Evolutionary conservation across 345 rosid genomes (phyloP).

Genomic region (Populus nigra): DNA sequence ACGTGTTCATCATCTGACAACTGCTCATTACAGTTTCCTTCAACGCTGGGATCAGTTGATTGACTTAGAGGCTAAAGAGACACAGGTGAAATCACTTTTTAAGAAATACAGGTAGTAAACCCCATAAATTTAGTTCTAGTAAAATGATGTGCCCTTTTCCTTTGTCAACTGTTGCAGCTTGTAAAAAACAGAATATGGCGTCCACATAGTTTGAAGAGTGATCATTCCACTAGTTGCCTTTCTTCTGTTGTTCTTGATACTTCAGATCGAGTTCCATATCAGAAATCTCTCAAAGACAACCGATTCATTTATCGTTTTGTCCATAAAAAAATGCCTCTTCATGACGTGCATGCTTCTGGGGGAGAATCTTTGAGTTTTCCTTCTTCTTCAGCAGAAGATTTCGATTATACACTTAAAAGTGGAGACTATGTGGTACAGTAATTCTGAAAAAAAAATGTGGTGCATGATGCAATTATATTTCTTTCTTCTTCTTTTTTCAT

Average conservation of each 20-base stretch:
- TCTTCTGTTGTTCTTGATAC: constrained; percentile 77
- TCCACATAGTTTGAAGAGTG: constrained; percentile 43
- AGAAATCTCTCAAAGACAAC: constrained; percentile 45
- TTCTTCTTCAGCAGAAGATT: constrained; percentile 35
- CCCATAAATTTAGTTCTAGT: neutral
- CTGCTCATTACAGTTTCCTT: constrained; percentile 59
- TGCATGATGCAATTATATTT: neutral
- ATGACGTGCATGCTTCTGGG: constrained; percentile 29
- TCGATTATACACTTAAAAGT: constrained; percentile 58
- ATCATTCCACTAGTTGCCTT: constrained; percentile 46
- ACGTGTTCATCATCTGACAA: constrained; percentile 63
- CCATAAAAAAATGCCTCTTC: constrained; percentile 36
- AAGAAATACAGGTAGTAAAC: neutral
- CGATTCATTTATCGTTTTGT: constrained; percentile 75
- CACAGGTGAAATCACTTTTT: constrained; percentile 47
- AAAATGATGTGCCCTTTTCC: neutral
- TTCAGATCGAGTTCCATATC: constrained; percentile 39
- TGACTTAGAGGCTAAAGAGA: constrained; percentile 89
- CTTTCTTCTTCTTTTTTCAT: too few relatives aligned
- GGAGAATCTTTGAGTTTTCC: constrained; percentile 32
- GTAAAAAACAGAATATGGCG: constrained; percentile 54
- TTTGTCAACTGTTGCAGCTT: constrained; percentile 47
- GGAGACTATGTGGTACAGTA: constrained; percentile 87
- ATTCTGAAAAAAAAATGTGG: neutral
- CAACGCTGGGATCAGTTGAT: constrained; percentile 76